Evolutionary conservation across 192 early-diverging fungal species (phyloP), one percentile per base, ranked within the genome.

Genomic region (Bifiguratus adelaidae): DNA sequence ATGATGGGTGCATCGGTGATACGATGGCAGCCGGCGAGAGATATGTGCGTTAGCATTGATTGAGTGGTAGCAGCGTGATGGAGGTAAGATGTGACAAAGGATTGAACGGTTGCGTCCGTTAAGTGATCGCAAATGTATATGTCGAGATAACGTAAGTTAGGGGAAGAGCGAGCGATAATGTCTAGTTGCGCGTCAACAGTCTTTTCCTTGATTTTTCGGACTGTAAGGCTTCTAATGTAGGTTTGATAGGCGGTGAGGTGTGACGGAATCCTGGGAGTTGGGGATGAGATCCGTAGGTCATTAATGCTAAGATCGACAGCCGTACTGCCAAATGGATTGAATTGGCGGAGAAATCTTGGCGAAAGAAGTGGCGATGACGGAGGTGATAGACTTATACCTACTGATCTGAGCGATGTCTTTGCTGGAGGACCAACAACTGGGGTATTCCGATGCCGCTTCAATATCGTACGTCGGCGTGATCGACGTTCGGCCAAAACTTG

Each of bases 121-220:
- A 75, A 44, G 34, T 66, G 56, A 22, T 70, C 72, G 18, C 72
- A 75, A 24, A 75, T 75, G n/a, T 75, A 75, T 11, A 75, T 60
- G 22, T 75, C 68, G 28, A 75, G 45, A 3, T 48, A 55, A 8
- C 54, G 52, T 3, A 75, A 38, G n/a, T 60, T 51, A 15, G 45
- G 30, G 24, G 56, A 28, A 41, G 52, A 11, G 7, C 44, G 22
- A 2, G 55, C 52, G n/a, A 58, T 54, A 26, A 43, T 20, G 8
- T 29, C 23, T 11, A 65, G 30, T 29, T 51, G 53, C 12, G 49
- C 53, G 43, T 65, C 55, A 32, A 65, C 44, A 0, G 46, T 30
- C 13, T 54, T 55, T 34, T 59, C 53, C 36, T 58, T 65, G 43
- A 58, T 48, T 41, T 58, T 65, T 1, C 62, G 62, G 4, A 65